phyloP scores from a whole-genome alignment of 768 basidiomycete genomes.

The Suillus occidentalis region DNA sequence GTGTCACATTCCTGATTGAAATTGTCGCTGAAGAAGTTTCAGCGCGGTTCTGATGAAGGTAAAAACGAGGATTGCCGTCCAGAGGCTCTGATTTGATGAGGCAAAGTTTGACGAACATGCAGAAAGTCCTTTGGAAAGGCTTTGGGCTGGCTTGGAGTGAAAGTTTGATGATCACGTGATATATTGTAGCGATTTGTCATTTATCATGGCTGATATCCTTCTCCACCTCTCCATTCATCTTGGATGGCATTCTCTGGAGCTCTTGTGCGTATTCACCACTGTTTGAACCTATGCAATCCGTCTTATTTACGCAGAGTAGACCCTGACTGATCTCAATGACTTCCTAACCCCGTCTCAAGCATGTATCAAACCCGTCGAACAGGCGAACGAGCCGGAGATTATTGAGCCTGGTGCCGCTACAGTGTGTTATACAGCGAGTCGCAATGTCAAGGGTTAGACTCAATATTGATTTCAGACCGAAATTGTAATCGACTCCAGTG shows the following conservation, averaged over 20 bases:
- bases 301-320: constrained; percentile 44
- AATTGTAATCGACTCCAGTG: constrained; percentile 83
- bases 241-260: constrained; percentile 87
- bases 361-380: constrained; percentile 93
- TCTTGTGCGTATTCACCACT: constrained; percentile 47
- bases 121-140: too few relatives aligned
- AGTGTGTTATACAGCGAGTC: constrained; percentile 26
- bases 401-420: constrained; percentile 43
- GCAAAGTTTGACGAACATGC: too few relatives aligned
- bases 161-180: neutral
- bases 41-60: too few relatives aligned
- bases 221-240: neutral
- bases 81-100: too few relatives aligned
- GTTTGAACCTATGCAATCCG: constrained; percentile 4
- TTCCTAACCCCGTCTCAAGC: constrained; percentile 96
- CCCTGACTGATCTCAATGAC: constrained; percentile 92
- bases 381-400: constrained; percentile 39
- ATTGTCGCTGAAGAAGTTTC: too few relatives aligned
- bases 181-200: neutral
- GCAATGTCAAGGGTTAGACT: neutral
- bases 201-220: neutral
- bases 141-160: too few relatives aligned
- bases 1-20: too few relatives aligned
- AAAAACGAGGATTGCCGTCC: too few relatives aligned
- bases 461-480: constrained; percentile 61